phyloP scores from a whole-genome alignment of 2,329 filamentous ascomycete genomes.

The Epichloe gansuensis region DNA sequence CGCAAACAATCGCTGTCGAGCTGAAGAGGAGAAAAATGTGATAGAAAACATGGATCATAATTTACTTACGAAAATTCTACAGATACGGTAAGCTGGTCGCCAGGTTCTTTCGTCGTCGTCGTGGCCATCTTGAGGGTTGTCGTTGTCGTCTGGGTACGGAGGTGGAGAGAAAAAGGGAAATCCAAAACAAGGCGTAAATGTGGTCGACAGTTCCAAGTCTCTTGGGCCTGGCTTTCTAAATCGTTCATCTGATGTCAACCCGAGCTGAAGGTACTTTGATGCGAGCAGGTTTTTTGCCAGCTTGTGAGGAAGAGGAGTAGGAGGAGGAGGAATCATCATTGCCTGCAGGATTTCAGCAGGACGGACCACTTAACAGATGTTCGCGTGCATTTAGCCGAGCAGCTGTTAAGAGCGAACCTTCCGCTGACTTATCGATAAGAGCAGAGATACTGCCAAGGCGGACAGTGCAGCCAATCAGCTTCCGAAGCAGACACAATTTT shows the following conservation, averaged over 20 bases:
- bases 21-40: not conserved
- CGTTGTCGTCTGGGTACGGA: not conserved
- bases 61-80: conserved; percentile 54
- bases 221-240: not conserved
- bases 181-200: not conserved
- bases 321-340: not conserved
- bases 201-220: not conserved
- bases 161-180: not conserved
- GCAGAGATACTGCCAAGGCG: not conserved
- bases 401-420: not conserved
- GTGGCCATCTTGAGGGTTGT: not conserved
- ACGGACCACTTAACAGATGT: not conserved
- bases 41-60: not conserved
- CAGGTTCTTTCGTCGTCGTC: not conserved
- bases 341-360: not conserved
- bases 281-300: not conserved
- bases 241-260: not conserved
- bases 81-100: conserved; percentile 39
- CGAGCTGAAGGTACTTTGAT: not conserved
- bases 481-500: conserved; percentile 18
- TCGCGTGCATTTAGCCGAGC: not conserved
- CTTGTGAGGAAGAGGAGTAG: not conserved
- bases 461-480: conserved; percentile 23
- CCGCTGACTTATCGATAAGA: conserved; percentile 2
- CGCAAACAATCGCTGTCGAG: not conserved